Conservation (phyloP, 352 stramenopile genomes). For the Phytophthora foliorum region DNA sequence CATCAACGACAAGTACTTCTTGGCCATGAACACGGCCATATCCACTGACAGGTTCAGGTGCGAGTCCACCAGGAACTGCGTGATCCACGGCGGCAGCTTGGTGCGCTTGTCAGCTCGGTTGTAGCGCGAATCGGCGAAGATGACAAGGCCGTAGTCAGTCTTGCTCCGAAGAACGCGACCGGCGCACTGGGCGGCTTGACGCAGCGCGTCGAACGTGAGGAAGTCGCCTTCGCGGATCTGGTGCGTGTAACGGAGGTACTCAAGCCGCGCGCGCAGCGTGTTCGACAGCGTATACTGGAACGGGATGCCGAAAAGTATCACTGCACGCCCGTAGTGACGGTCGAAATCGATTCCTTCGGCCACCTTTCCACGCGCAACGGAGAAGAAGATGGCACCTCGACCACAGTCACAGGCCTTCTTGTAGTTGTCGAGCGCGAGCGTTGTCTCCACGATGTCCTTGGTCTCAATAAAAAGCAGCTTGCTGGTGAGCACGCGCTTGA, state of each 20-base stretch:
- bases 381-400: conserved; percentile 98
- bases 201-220: conserved; percentile 98
- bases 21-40: conserved; percentile 96
- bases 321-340: conserved; percentile 97
- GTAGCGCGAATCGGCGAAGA: conserved; percentile 99
- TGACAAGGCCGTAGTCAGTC: conserved; percentile 99
- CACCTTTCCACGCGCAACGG: conserved; percentile 98
- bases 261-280: conserved; percentile 94
- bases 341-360: conserved; percentile 99
- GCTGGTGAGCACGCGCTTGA: conserved; percentile 95
- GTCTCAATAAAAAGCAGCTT: conserved; percentile 99
- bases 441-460: conserved; percentile 99
- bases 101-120: conserved; percentile 98
- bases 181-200: conserved; percentile 98
- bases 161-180: conserved; percentile 98
- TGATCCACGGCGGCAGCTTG: conserved; percentile 99
- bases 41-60: conserved; percentile 98
- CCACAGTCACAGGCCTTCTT: conserved; percentile 97
- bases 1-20: conserved; percentile 97
- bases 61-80: conserved; percentile 96
- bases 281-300: conserved; percentile 99
- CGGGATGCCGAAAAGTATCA: conserved; percentile 99
- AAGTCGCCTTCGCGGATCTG: conserved; percentile 97
- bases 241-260: conserved; percentile 96
- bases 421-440: conserved; percentile 98